Base-by-base conservation (phyloP, 2,329 filamentous ascomycete genomes). In the Alternaria tenuissima region DNA sequence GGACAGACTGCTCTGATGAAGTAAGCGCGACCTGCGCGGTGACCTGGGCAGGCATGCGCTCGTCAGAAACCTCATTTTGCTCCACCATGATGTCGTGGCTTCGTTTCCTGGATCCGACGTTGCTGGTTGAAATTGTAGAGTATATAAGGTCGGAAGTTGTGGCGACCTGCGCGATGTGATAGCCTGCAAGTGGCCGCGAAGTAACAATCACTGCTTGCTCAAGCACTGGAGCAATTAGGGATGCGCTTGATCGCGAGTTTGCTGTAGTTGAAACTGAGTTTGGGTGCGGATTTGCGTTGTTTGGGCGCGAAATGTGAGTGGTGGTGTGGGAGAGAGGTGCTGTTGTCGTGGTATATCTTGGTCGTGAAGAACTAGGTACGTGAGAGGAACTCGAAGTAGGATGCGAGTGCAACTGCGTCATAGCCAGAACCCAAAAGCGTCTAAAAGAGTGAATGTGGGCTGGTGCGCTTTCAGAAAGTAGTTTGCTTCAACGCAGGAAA, bases 1-100 rank as follows among this genome's bases (percentile, higher is more conserved):
- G 42, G 43, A 24, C 22, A 16, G 52, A 28, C 38, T 43, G 22
- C 11, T 32, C 26, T 6, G 32, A 20, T 51, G 36, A 14, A 55
- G 57, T 20, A 55, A 52, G 44, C 46, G 57, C 57, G 57, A 49
- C 52, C 52, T 55, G 28, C 38, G 43, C 38, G 16, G 39, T 43
- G 12, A 38, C 22, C 57, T 55, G 36, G 16, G 28, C 14, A 44
- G 57, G 36, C 22, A 26, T 18, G 30, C 26, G 43, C 24, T 44
- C 34, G 16, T 36, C 22, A 1, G n/a, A 52, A 2, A 30, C n/a
- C 20, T 41, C n/a, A 22, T 41, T 24, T 41, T 12, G 24, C 36
- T n/a, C n/a, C 11, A 34, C 26, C 22, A 52, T 38, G 18, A 38
- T 32, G 18, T 30, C 26, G 51, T 30, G 43, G 3, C 3, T 5